A percentile compares a stretch with the other conserved stretches of the same genome.
Conservation (phyloP, 192 early-diverging fungal genomes). For the Podila epigama region DNA sequence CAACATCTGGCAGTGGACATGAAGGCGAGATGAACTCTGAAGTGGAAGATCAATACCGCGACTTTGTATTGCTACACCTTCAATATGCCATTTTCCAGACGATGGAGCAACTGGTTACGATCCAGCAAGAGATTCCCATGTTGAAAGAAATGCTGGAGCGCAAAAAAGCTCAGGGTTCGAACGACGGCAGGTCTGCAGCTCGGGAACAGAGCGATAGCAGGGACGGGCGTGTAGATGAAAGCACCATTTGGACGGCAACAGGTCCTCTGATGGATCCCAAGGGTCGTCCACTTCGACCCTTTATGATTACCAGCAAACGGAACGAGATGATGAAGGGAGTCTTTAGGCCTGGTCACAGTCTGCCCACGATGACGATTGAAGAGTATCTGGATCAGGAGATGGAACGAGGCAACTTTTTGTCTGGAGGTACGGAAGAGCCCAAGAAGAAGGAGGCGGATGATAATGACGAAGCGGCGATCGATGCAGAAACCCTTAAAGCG, state of each 20-base stretch:
- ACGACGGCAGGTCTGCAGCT: constrained; percentile 16
- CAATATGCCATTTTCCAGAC: constrained; percentile 76
- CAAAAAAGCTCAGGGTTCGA: constrained; percentile 38
- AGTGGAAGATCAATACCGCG: constrained; percentile 79
- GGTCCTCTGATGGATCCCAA: constrained; percentile 61
- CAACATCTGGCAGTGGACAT: constrained; percentile 25
- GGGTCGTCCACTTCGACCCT: constrained; percentile 79
- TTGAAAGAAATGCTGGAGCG: constrained; percentile 75
- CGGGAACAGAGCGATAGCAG: constrained; percentile 21
- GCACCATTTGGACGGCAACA: constrained; percentile 34
- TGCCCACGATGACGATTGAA: constrained; percentile 98
- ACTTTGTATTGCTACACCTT: constrained; percentile 74
- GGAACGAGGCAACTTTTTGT: constrained; percentile 88
- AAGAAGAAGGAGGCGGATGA: constrained; percentile 80
- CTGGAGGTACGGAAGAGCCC: constrained; percentile 82
- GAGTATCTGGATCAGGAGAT: constrained; percentile 90
- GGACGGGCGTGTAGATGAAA: constrained; percentile 28
- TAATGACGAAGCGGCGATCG: constrained; percentile 77
- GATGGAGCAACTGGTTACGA: constrained; percentile 70
- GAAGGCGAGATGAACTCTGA: constrained; percentile 49
- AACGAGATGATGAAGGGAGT: constrained; percentile 80
- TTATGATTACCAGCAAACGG: constrained; percentile 84
- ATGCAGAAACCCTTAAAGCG: constrained; percentile 87
- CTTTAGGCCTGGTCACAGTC: constrained; percentile 81
- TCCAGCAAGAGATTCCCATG: constrained; percentile 83